Base-by-base conservation (phyloP, 371 early-diverging fungal species). In the Modicella reniformis region DNA sequence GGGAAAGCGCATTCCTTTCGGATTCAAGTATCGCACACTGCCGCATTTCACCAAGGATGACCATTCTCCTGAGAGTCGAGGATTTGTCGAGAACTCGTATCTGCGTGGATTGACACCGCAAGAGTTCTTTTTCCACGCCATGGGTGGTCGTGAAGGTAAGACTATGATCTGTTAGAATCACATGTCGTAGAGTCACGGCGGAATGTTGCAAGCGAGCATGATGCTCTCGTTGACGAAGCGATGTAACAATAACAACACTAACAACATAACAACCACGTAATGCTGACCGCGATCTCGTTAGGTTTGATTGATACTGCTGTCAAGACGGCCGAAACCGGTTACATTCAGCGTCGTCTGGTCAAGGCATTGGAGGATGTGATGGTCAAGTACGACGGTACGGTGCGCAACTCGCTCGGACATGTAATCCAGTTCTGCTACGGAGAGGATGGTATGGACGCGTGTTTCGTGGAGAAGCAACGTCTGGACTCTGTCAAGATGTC, bases 261-360 rank as follows among this genome's bases (percentile, higher is more conserved):
- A n/a, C n/a, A n/a, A n/a, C n/a, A n/a, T n/a, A n/a, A n/a, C n/a
- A n/a, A n/a, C n/a, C n/a, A n/a, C n/a, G n/a, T n/a, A n/a, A n/a
- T n/a, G n/a, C n/a, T n/a, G n/a, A n/a, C n/a, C n/a, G n/a, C n/a
- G n/a, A n/a, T n/a, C 5, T 37, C 37, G 37, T 8, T 17, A 62
- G 62, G 99, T 84, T 86, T 99, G 65, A 98, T 99, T 60, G 99
- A 99, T 86, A 99, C 99, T 8, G 99, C 99, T 65, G 99, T 99
- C 80, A 94, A 94, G 81, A 99, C 99, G 40, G 99, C 99, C 44
- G 99, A 99, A 85, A 99, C 99, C 1, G 99, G 99, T 70, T 99
- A 99, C 79, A 98, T 99, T 96, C 98, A 97, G 83, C 89, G 99
- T 66, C 94, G 99, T 82, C 86, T 99, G 67, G 97, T 98, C 94